phyloP scores from a whole-genome alignment of 2,329 filamentous ascomycete species.

The Aspergillus sergii region DNA sequence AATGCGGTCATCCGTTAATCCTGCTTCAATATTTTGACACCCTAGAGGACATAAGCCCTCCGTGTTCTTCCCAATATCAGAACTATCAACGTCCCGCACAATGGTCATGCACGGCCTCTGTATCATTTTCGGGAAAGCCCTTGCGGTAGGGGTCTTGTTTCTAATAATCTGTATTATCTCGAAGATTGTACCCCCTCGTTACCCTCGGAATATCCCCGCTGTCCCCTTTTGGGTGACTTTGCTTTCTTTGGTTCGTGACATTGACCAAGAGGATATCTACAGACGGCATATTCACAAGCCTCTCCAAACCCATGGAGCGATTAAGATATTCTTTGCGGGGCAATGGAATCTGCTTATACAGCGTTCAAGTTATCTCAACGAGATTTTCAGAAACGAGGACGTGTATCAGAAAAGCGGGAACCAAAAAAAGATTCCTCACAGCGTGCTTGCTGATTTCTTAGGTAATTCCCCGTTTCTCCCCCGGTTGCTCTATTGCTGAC shows the following conservation, averaged over 20 bases:
- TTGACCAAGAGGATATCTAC: conserved; percentile 49
- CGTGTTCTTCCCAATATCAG: not conserved
- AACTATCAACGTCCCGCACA: not conserved
- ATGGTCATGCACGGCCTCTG: not conserved
- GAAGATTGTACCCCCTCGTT: not conserved
- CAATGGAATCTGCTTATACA: not conserved
- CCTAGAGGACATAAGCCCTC: not conserved
- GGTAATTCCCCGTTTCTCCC: conserved; percentile 33
- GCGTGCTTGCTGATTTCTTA: conserved; percentile 37
- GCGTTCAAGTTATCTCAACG: conserved; percentile 34
- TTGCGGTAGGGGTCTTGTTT: not conserved
- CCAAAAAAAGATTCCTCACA: conserved; percentile 36
- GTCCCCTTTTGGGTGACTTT: conserved; percentile 51
- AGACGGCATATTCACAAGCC: conserved; percentile 39
- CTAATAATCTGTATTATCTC: not conserved
- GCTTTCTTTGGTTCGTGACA: conserved; percentile 45
- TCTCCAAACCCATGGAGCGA: conserved; percentile 34
- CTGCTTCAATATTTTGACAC: not conserved
- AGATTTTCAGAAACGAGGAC: conserved; percentile 29
- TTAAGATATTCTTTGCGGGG: conserved; percentile 42
- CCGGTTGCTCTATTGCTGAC: not conserved
- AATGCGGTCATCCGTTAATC: not conserved
- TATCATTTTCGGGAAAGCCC: not conserved
- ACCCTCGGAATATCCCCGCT: conserved; percentile 9
- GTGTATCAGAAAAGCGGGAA: conserved; percentile 25